phyloP scores from a whole-genome alignment of 805 yeast genomes.

The Hanseniaspora clermontiae region DNA sequence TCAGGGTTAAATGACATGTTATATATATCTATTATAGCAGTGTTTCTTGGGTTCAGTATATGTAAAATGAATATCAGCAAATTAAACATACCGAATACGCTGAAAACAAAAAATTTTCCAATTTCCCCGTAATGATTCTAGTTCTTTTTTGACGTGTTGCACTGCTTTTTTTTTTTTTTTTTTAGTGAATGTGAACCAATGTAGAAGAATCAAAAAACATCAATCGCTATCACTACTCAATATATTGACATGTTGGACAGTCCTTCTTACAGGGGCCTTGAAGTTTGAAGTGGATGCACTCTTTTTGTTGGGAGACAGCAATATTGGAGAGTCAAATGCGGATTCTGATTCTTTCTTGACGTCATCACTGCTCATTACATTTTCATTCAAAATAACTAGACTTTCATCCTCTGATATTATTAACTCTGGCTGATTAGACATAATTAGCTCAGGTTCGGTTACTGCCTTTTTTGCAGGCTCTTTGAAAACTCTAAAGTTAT shows the following conservation, averaged over 20 bases:
- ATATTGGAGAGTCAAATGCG: not conserved
- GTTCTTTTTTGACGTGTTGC: too few species aligned
- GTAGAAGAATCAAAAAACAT: not conserved
- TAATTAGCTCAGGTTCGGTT: not conserved
- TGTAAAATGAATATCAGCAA: too few species aligned
- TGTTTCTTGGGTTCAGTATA: not conserved
- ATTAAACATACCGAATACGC: too few species aligned
- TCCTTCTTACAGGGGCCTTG: not conserved
- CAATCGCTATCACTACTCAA: slow-evolving; percentile 8
- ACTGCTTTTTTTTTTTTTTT: not conserved
- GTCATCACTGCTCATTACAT: not conserved
- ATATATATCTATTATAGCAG: not conserved
- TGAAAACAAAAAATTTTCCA: too few species aligned
- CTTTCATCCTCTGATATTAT: not conserved
- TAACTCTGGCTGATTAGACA: not conserved
- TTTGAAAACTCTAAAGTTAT: not conserved
- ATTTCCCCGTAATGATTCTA: too few species aligned
- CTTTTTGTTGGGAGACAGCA: not conserved
- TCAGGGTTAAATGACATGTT: slow-evolving; percentile 21
- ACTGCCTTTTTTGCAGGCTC: not conserved
- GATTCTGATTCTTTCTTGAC: not conserved
- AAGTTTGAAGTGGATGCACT: not conserved
- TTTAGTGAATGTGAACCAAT: not conserved
- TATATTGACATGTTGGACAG: not conserved
- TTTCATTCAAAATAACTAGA: not conserved